Conservation (phyloP, 306 rosid species). For the Oxytropis ochrocephala region DNA sequence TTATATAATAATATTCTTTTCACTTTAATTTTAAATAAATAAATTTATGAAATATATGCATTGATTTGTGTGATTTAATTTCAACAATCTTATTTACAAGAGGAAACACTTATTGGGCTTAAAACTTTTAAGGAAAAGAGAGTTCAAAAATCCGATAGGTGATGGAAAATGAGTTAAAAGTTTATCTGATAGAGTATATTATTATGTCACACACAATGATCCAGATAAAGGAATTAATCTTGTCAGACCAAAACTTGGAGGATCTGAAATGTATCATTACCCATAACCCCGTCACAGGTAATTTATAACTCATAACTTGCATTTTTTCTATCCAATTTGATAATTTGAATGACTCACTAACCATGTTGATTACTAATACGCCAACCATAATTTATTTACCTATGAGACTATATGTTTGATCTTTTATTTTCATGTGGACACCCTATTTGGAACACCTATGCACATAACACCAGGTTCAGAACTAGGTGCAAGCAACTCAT, state of each 20-base stretch:
- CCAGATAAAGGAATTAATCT: conserved; percentile 68
- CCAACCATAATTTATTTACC: neutral
- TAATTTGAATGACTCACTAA: neutral
- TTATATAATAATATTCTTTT: too few relatives aligned
- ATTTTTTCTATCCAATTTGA: neutral
- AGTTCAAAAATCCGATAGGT: conserved; percentile 57
- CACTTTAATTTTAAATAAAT: too few relatives aligned
- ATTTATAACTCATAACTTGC: too few relatives aligned
- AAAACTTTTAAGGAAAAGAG: conserved; percentile 59
- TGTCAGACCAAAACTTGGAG: conserved; percentile 70
- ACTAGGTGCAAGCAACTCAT: conserved; percentile 86
- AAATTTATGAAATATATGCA: too few relatives aligned
- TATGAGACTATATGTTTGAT: neutral
- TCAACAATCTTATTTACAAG: conserved; percentile 78
- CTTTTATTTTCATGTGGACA: conserved; percentile 50
- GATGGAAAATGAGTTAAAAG: conserved; percentile 70
- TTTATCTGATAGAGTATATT: conserved; percentile 65
- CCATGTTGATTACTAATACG: neutral
- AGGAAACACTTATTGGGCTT: conserved; percentile 75
- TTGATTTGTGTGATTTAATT: conserved; percentile 3
- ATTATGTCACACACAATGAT: conserved; percentile 74
- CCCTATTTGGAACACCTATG: conserved; percentile 91
- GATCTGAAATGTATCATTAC: conserved; percentile 47
- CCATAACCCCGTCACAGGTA: conserved; percentile 57
- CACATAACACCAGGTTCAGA: conserved; percentile 91